Evolutionary conservation across 192 early-diverging fungal genomes (phyloP).

Genomic region (Paraglomus brasilianum): DNA sequence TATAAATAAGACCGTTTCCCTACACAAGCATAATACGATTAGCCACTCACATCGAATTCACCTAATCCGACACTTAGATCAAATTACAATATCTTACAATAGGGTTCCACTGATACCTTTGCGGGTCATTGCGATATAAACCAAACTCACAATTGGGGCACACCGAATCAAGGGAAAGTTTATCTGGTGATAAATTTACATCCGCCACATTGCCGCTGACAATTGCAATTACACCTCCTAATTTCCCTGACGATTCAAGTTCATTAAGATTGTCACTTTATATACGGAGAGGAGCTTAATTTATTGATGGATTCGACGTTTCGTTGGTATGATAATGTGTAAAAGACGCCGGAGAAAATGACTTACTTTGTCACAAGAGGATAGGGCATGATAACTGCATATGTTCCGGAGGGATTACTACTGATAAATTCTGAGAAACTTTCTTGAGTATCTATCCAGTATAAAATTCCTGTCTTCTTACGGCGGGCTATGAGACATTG

Average conservation of each 20-base stretch:
- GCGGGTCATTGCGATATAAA: conserved; percentile 55
- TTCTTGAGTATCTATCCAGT: conserved; percentile 42
- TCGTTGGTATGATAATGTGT: neutral
- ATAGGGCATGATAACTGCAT: conserved; percentile 64
- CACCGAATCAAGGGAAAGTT: conserved; percentile 55
- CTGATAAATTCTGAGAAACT: conserved; percentile 53
- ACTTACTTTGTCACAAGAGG: conserved; percentile 57
- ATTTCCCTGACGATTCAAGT: conserved; percentile 46
- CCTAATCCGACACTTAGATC: neutral
- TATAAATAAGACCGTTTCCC: conserved; percentile 58
- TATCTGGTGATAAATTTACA: conserved; percentile 35
- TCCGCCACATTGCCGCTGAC: conserved; percentile 37
- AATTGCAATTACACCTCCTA: conserved; percentile 59
- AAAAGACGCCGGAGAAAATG: neutral
- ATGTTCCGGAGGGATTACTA: conserved; percentile 38
- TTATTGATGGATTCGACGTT: neutral
- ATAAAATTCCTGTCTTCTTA: conserved; percentile 53
- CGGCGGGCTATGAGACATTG: too few relatives aligned
- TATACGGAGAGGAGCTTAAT: neutral
- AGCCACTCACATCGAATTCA: neutral
- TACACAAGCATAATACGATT: conserved; percentile 27
- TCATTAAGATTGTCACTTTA: conserved; percentile 48
- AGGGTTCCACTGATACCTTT: conserved; percentile 68
- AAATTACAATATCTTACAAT: conserved; percentile 41
- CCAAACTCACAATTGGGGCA: conserved; percentile 74